Base-by-base conservation (phyloP, 371 early-diverging fungal species). In the Haplosporangium sp. region DNA sequence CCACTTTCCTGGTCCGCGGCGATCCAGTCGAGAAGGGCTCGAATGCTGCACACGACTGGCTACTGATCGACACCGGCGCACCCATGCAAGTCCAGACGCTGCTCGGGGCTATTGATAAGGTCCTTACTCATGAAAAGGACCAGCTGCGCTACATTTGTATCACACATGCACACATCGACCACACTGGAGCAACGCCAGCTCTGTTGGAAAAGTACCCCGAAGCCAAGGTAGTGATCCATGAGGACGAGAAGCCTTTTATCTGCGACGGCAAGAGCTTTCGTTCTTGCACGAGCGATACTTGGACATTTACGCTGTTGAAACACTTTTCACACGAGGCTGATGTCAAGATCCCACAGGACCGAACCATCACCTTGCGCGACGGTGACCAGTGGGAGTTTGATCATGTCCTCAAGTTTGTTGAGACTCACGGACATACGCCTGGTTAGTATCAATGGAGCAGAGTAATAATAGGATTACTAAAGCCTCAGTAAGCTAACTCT, bases 151-250 rank as follows among this genome's bases (percentile, higher is more conserved):
- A 72, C 62, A 63, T 84, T 18, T 67, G 69, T 21, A 71, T 84
- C 63, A 84, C 84, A 2, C 84, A 84, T 43, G 80, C 58, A 16
- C 84, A 84, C 36, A 51, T 82, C 48, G 84, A 84, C 62, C 84
- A 84, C 57, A 81, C 83, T 6, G 84, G 73, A 9, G 83, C 81
- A 7, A 41, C 74, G 5, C 64, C 69, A 1, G 64, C 63, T 5
- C 59, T 84, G 42, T 48, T 84, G 45, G 66, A 74, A 41, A 71
- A 73, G 41, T 83, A 84, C 67, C 74, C 81, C 8, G 70, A 69
- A 16, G 42, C 59, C 45, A 77, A 73, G 60, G 69, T 74, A 11
- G 73, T 82, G 14, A 69, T 82, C 29, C 82, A 81, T 48, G 69
- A 55, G n/a, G 71, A 80, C 6, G 84, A 84, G 55, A 68, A 57